Evolutionary conservation across 257 asterid genomes (phyloP), one percentile per base, ranked within the genome.

Genomic region (Nicotiana obtusifolia): DNA sequence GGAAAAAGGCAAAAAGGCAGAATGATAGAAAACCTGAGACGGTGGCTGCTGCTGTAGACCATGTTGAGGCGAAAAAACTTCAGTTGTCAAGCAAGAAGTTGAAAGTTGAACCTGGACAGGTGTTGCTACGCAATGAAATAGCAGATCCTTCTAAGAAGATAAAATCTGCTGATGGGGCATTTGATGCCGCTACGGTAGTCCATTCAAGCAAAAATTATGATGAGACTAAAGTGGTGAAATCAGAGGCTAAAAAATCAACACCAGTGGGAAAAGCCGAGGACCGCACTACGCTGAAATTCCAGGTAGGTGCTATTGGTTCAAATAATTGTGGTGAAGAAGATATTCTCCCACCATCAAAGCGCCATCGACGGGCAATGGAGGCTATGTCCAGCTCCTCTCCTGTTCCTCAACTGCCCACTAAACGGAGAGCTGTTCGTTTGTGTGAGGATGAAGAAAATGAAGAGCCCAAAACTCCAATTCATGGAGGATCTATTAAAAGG

Each of bases 391-490:
- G 76, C 67, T 83, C 86, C 56, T 81, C 86, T 64, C 61, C 86
- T 78, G 17, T 67, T 86, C 31, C 85, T 78, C 94, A 87, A 64
- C 64, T 24, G 59, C 90, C 91, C 22, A 83, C 83, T 59, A 93
- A 93, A 91, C 92, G 98, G 65, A 91, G 97, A 88, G 99, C 99
- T 83, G 97, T 95, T 83, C 97, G 97, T 84, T 81, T 91, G 61
- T 89, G 89, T 85, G 95, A 88, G 54, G 96, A 90, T 19, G 93
- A 90, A 3, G 92, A 86, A 76, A 97, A 91, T 84, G 99, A 90
- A 83, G 91, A 89, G 84, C 97, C 99, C 78, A 95, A 91, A 89
- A 95, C 99, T 83, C 99, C 99, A 17, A 77, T 95, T 82, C 99
- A 95, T 86, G 97, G 90, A 86, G 97, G 97, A 82, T 81, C 87